These are phyloP conservation scores for Canna indica DNA, from an alignment of 176 grass and related monocot genomes.

Conservation along the genomic window DNA sequence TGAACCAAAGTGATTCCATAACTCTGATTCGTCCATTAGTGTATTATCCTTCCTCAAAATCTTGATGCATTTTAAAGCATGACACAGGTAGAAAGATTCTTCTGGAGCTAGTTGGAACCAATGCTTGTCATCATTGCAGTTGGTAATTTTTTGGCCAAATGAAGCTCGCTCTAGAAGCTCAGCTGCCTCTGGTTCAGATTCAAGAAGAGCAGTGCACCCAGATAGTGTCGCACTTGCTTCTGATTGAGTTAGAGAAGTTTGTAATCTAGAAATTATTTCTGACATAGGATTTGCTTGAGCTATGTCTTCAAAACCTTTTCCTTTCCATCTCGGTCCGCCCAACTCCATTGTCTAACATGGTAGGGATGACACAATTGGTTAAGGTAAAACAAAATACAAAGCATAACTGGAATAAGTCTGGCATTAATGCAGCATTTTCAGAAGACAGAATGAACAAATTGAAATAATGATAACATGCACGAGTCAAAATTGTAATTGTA, in stretches of 20 bases:
- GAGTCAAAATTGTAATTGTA: too few species aligned
- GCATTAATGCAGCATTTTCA: too few species aligned
- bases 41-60: slow-evolving; percentile 9
- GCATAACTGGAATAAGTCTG: too few species aligned
- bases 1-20: slow-evolving; percentile 40
- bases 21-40: slow-evolving; percentile 2
- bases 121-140: background rate
- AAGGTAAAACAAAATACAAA: too few species aligned
- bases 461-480: too few species aligned
- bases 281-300: slow-evolving; percentile 44
- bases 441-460: too few species aligned
- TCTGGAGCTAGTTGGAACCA: slow-evolving; percentile 49
- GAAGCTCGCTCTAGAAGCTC: slow-evolving; percentile 20
- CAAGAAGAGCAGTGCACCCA: slow-evolving; percentile 4
- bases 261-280: slow-evolving; percentile 29
- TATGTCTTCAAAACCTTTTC: slow-evolving; percentile 32
- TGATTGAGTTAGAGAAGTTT: slow-evolving; percentile 12
- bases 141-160: slow-evolving; percentile 30
- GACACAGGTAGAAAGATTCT: slow-evolving; percentile 55
- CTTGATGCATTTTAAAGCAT: slow-evolving; percentile 28
- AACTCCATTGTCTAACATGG: slow-evolving; percentile 8
- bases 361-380: too few species aligned
- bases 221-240: slow-evolving; percentile 9
- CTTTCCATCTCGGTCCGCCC: slow-evolving; percentile 37
- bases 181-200: background rate